These are phyloP conservation scores for Ceratobasidium sp. DNA, from an alignment of 1,284 basidiomycete genomes.

Conservation along the genomic window DNA sequence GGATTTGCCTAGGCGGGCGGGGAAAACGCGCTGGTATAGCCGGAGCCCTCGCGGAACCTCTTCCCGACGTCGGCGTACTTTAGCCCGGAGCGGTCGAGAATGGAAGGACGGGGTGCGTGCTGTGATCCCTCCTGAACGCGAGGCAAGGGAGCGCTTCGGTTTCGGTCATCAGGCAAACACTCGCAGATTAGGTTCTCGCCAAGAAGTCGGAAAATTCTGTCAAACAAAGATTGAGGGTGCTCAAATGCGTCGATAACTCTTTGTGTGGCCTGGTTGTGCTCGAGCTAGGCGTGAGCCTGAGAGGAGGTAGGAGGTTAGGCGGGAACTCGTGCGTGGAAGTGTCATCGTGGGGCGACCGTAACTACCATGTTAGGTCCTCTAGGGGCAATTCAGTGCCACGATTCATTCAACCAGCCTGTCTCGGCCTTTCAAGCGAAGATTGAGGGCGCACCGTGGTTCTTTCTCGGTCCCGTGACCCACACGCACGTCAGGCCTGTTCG, in stretches of 20 bases:
- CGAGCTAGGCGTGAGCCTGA: not conserved
- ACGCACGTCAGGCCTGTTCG: not conserved
- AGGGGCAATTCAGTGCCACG: no score
- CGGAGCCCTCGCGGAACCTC: not conserved
- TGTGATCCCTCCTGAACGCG: not conserved
- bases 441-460: not conserved
- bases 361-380: no score
- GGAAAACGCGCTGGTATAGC: not conserved
- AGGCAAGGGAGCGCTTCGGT: not conserved
- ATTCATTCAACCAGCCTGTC: no score
- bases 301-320: not conserved
- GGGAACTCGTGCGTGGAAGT: not conserved
- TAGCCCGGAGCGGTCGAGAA: constrained; percentile 6
- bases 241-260: not conserved
- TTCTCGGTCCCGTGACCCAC: constrained; percentile 8
- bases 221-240: not conserved
- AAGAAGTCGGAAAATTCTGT: not conserved
- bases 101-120: not conserved
- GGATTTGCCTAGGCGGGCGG: not conserved
- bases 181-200: not conserved
- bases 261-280: constrained; percentile 5
- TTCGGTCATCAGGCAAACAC: not conserved
- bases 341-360: no score
- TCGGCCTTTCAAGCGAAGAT: no score
- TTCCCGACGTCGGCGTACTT: not conserved